phyloP scores from a whole-genome alignment of 1,284 basidiomycete genomes.

The Heterobasidion parviporum region DNA sequence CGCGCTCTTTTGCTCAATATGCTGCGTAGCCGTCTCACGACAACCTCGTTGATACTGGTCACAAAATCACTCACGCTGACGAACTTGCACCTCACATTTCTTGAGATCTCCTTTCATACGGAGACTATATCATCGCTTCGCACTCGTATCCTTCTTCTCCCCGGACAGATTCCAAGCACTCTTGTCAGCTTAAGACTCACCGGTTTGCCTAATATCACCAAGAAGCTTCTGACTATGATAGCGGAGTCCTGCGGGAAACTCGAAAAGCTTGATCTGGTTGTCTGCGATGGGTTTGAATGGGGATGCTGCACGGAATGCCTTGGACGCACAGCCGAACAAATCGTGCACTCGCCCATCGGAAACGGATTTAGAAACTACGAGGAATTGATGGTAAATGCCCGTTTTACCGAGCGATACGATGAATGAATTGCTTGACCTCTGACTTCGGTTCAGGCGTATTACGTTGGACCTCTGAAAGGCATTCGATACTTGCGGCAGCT shows the following conservation, averaged over 20 bases:
- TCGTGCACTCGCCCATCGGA: conserved; percentile 56
- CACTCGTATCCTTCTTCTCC: conserved; percentile 16
- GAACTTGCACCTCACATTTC: conserved; percentile 12
- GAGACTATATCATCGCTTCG: conserved; percentile 19
- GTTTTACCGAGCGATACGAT: not conserved
- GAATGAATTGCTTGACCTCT: conserved; percentile 3
- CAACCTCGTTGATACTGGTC: conserved; percentile 10
- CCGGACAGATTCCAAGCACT: conserved; percentile 16
- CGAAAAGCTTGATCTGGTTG: conserved; percentile 41
- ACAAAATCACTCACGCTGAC: conserved; percentile 10
- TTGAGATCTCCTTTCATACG: conserved; percentile 18
- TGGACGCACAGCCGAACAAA: conserved; percentile 46
- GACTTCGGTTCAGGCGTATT: conserved; percentile 14
- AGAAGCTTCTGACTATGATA: conserved; percentile 35
- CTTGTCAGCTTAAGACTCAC: conserved; percentile 37
- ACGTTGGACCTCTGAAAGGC: conserved; percentile 20
- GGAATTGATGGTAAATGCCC: conserved; percentile 40
- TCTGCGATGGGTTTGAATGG: conserved; percentile 44
- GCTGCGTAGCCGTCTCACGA: conserved; percentile 9
- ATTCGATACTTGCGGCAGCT: conserved; percentile 42
- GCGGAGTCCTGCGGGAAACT: conserved; percentile 37
- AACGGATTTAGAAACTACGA: conserved; percentile 32
- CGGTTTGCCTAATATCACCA: conserved; percentile 45
- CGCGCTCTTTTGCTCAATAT: not conserved
- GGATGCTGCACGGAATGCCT: conserved; percentile 56